These are phyloP conservation scores for Chrysoporthe cubensis DNA, from an alignment of 2,329 filamentous ascomycete species.

Conservation along the genomic window DNA sequence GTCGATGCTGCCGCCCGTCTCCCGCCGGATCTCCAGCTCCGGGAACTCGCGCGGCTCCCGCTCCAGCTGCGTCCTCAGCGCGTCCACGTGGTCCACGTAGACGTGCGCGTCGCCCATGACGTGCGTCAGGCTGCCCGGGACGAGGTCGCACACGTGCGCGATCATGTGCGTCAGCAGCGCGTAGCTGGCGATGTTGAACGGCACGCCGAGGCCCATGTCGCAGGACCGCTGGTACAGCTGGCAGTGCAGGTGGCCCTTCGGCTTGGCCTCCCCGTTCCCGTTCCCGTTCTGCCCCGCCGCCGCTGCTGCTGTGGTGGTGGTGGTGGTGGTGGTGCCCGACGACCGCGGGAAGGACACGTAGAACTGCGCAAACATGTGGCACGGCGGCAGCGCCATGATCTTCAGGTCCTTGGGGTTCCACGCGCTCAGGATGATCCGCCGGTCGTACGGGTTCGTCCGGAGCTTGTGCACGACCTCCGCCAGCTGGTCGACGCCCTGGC, in stretches of 20 bases:
- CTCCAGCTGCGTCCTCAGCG: slow-evolving; percentile 77
- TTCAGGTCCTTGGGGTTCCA: slow-evolving; percentile 90
- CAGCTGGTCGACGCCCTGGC: slow-evolving; percentile 90
- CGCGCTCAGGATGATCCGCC: slow-evolving; percentile 85
- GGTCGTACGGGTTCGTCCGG: slow-evolving; percentile 80
- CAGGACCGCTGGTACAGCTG: slow-evolving; percentile 92
- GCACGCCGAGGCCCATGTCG: slow-evolving; percentile 96
- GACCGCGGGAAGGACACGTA: slow-evolving; percentile 77
- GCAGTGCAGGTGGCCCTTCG: slow-evolving; percentile 77
- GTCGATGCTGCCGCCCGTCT: slow-evolving; percentile 77
- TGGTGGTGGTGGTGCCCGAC: not conserved
- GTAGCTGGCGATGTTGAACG: slow-evolving; percentile 97
- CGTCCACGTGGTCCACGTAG: slow-evolving; percentile 90
- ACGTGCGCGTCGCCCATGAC: slow-evolving; percentile 99
- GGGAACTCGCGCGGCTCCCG: slow-evolving; percentile 84
- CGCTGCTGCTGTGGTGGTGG: not conserved
- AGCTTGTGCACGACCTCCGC: slow-evolving; percentile 89
- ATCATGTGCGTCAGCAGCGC: slow-evolving; percentile 95
- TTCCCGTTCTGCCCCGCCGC: slow-evolving; percentile 27
- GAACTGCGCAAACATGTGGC: slow-evolving; percentile 98
- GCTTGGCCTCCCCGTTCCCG: slow-evolving; percentile 38
- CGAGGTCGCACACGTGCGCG: slow-evolving; percentile 81
- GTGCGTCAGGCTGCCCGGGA: slow-evolving; percentile 87
- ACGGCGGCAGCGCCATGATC: slow-evolving; percentile 91
- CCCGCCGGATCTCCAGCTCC: slow-evolving; percentile 70